Base-by-base conservation (phyloP, 495 filamentous ascomycete genomes). In the Alectoria sarmentosa region DNA sequence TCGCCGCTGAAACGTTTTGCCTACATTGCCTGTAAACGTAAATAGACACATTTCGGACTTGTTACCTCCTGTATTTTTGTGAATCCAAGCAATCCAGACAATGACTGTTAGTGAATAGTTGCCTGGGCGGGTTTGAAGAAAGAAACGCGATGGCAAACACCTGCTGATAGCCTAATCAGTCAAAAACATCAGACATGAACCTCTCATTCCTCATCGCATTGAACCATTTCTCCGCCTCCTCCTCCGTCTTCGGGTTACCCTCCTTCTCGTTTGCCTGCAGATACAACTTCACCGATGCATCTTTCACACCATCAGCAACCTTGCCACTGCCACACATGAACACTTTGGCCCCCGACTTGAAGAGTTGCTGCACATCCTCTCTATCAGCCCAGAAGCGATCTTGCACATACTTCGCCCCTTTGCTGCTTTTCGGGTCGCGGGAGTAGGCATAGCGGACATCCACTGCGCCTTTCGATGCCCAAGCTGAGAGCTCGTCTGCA, bases 131-230 rank as follows among this genome's bases (percentile, higher is more conserved):
- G 9, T 5, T 30, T 3, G 1, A 19, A 32, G 28, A 17, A 15
- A 32, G 14, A 15, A 54, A 32, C 28, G 8, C 0, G 15, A 49
- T 54, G 11, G 15, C 49, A 14, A 32, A 54, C 14, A 19, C 28
- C 49, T 32, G 4, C 5, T 28, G 23, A 13, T 17, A 14, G 10
- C 46, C 3, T 15, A 3, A 34, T 58, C 74, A 83, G 65, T 83
- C 83, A 77, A 90, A 90, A 48, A 89, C 84, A 78, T 90, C 87
- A 21, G 80, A 85, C 36, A 85, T 84, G 78, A 84, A 89, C 65
- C 87, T 71, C 71, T 82, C 81, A 67, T 87, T 83, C 71, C 80
- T 76, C 34, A 80, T 76, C 64, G 76, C 74, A 21, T 71, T 76
- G 34, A 74, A 73, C 37, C 69, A 66, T 15, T 75, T 69, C 28